Evolutionary conservation across 2,329 filamentous ascomycete genomes (phyloP).

Genomic region (Aureobasidium sp.): DNA sequence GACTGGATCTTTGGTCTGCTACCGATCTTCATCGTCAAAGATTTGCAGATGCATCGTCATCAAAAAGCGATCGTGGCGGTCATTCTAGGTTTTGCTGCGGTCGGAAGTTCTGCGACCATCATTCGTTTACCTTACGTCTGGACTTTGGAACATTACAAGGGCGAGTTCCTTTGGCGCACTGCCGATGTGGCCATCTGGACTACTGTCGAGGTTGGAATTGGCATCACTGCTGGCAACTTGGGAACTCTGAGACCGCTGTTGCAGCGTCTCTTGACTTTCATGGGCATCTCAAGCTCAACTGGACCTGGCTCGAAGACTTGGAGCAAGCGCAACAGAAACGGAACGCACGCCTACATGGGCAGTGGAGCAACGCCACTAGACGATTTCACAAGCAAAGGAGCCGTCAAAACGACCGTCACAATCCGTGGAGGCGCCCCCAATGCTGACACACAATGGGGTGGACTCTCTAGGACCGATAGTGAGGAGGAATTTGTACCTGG

Average conservation of each 20-base stretch:
- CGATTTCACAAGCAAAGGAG: not conserved
- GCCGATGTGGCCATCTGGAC: slow-evolving; percentile 30
- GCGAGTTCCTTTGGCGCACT: slow-evolving; percentile 37
- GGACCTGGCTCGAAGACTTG: not conserved
- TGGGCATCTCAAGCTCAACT: not conserved
- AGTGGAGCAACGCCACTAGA: not conserved
- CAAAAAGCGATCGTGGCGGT: slow-evolving; percentile 25
- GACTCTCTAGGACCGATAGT: not conserved
- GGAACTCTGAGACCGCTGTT: slow-evolving; percentile 43
- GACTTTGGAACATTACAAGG: slow-evolving; percentile 27
- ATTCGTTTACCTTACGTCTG: slow-evolving; percentile 38
- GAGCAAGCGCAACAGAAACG: not conserved
- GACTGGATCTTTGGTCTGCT: slow-evolving; percentile 29
- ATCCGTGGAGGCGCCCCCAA: not conserved
- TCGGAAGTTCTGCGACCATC: slow-evolving; percentile 44
- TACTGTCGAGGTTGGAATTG: slow-evolving; percentile 26
- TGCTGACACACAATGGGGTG: not conserved
- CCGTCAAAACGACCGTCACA: not conserved
- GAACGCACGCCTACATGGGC: not conserved
- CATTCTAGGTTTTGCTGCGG: slow-evolving; percentile 26
- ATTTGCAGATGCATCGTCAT: slow-evolving; percentile 26
- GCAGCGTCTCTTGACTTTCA: not conserved
- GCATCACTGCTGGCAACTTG: slow-evolving; percentile 35
- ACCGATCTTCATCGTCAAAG: slow-evolving; percentile 29
- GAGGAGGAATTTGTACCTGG: slow-evolving; percentile 1